These are phyloP conservation scores for Mycena maculata DNA, from an alignment of 768 basidiomycete genomes.

Conservation along the genomic window DNA sequence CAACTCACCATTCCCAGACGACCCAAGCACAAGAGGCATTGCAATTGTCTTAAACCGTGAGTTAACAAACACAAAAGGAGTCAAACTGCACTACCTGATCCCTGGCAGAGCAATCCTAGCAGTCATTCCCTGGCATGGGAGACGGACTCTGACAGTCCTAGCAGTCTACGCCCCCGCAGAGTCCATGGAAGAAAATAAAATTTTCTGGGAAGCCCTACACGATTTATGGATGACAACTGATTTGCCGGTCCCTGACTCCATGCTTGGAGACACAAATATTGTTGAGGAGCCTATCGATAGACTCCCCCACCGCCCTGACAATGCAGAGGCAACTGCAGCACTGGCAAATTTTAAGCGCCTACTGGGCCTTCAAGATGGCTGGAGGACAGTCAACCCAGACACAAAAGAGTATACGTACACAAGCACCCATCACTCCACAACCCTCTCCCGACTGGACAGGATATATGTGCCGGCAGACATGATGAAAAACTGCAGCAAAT, in stretches of 20 bases:
- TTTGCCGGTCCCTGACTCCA: not conserved
- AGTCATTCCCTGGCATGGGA: conserved; percentile 14
- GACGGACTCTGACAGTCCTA: conserved; percentile 16
- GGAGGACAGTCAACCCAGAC: conserved; percentile 16
- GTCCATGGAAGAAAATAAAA: conserved; percentile 2
- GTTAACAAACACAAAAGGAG: not conserved
- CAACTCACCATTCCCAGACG: not conserved
- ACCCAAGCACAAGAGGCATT: conserved; percentile 4
- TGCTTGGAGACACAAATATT: not conserved
- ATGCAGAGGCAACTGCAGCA: not conserved
- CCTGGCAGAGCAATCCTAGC: conserved; percentile 17
- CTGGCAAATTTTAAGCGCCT: conserved; percentile 8
- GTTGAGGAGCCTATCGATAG: conserved; percentile 7
- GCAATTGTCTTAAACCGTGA: conserved; percentile 32
- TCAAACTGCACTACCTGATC: conserved; percentile 6
- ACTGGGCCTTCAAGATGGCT: conserved; percentile 18
- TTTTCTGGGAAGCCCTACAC: not conserved
- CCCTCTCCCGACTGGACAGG: conserved; percentile 23
- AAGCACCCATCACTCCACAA: not conserved
- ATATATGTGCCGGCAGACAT: conserved; percentile 20
- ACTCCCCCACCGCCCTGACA: not conserved
- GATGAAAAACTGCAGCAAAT: conserved; percentile 4
- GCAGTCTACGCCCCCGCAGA: conserved; percentile 20
- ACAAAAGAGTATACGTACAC: conserved; percentile 23
- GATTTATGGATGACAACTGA: not conserved